Evolutionary conservation across 1,284 basidiomycete genomes (phyloP), one percentile per base, ranked within the genome.

Genomic region (Apiotrichum sp.): DNA sequence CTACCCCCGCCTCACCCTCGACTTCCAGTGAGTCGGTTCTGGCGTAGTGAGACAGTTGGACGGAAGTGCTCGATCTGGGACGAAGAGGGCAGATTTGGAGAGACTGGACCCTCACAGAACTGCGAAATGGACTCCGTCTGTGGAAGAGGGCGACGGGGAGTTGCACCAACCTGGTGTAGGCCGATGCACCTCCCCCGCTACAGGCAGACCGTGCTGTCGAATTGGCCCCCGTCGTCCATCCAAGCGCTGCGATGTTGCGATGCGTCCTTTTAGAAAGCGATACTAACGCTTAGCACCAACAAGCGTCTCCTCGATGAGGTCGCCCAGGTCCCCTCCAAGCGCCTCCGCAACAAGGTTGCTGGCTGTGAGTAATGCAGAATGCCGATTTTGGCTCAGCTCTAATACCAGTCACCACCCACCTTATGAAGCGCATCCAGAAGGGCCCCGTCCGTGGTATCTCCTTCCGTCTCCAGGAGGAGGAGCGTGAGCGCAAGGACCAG

Each of bases 401-500:
- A 5, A 34, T 40, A 13, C 7, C 65, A 75, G 73, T 98, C 86
- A 98, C 96, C 66, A 99, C 95, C 72, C 96, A 99, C 79, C 83
- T 99, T 77, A 99, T 99, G 96, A 98, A 93, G 85, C 92, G 96
- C 75, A 99, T 99, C 75, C 92, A 97, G 80, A 87, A 87, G 67
- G 95, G 95, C n/a, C 96, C 96, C 71, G 96, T 99, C 65, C 92
- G 93, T 71, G 96, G 96, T 74, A 98, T 99, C 79, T 98, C 93
- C 65, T 99, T 98, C 92, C 97, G 97, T 82, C 88, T 99, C 68
- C 96, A 99, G 79, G 96, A 98, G 78, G 96, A 99, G 81, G 96
- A 99, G 82, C 86, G 96, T 67, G 96, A 99, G 82, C 84, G 95
- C 76, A 98, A 98, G 85, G 93, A 97, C 78, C 93, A 95, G 82